These are phyloP conservation scores for Candida oleophila DNA, from an alignment of 805 yeast species.

Conservation along the genomic window DNA sequence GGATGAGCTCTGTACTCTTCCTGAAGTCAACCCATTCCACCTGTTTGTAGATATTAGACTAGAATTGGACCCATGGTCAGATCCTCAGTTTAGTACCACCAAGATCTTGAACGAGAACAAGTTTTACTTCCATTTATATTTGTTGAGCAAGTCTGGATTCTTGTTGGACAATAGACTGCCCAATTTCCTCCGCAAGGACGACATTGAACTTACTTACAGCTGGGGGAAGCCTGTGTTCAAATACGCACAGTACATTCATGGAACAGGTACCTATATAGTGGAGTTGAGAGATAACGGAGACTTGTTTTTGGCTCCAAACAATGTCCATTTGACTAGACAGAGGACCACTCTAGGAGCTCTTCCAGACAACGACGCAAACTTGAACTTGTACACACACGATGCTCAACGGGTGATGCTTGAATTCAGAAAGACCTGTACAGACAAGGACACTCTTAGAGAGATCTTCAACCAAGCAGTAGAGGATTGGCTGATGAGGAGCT, in stretches of 20 bases:
- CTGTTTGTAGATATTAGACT: conserved; percentile 71
- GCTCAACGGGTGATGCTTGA: conserved; percentile 73
- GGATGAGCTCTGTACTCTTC: conserved; percentile 77
- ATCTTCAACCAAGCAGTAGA: conserved; percentile 61
- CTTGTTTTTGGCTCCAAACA: conserved; percentile 82
- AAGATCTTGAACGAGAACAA: conserved; percentile 48
- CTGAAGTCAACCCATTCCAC: conserved; percentile 80
- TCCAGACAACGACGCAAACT: conserved; percentile 8
- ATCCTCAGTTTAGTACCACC: conserved; percentile 46
- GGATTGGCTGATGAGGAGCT: conserved; percentile 6
- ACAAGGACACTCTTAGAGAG: conserved; percentile 44
- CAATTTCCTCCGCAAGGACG: conserved; percentile 49
- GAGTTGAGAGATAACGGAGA: conserved; percentile 80
- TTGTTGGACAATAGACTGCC: conserved; percentile 80
- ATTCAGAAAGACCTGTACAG: conserved; percentile 62
- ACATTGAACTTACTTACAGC: conserved; percentile 72
- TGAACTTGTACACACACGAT: conserved; percentile 43
- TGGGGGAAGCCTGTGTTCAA: conserved; percentile 89
- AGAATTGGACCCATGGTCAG: conserved; percentile 70
- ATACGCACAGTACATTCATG: conserved; percentile 86
- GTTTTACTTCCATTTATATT: conserved; percentile 74
- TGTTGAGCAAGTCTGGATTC: conserved; percentile 71
- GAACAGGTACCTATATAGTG: conserved; percentile 85
- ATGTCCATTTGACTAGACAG: conserved; percentile 69
- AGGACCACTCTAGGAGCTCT: conserved; percentile 1